These are phyloP conservation scores for Pythium insidiosum DNA, from an alignment of 352 stramenopile genomes.

Conservation along the genomic window DNA sequence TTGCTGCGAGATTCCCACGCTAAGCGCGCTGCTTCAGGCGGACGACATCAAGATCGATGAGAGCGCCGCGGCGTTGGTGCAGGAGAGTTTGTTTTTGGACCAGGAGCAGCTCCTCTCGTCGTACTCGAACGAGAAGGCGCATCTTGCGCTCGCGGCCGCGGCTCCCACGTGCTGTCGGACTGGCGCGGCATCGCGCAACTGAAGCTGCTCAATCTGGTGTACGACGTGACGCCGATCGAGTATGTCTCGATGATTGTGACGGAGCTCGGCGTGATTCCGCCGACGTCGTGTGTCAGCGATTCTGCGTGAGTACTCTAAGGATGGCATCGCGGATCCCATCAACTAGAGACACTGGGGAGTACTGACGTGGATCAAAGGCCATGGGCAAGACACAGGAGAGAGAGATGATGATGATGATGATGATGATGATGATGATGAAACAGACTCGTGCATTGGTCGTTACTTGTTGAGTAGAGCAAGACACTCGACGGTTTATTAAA, in stretches of 20 bases:
- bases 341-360: too few relatives aligned
- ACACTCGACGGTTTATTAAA: too few relatives aligned
- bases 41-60: constrained; percentile 98
- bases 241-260: constrained; percentile 97
- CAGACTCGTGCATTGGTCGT: too few relatives aligned
- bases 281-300: constrained; percentile 96
- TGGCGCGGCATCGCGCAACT: constrained; percentile 69
- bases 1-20: constrained; percentile 98
- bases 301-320: constrained; percentile 89
- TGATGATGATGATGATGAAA: too few relatives aligned
- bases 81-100: constrained; percentile 88
- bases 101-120: constrained; percentile 79
- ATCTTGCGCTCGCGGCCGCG: constrained; percentile 17
- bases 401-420: too few relatives aligned
- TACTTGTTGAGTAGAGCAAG: too few relatives aligned
- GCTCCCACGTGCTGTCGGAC: constrained; percentile 66
- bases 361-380: too few relatives aligned
- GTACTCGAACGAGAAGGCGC: constrained; percentile 45
- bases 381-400: too few relatives aligned
- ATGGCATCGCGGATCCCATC: constrained; percentile 40
- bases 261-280: constrained; percentile 97
- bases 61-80: constrained; percentile 69
- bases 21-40: constrained; percentile 93
- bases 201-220: constrained; percentile 86
- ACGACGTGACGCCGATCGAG: constrained; percentile 95